These are phyloP conservation scores for Coniochaeta sp. DNA, from an alignment of 2,329 filamentous ascomycete genomes.

Conservation along the genomic window DNA sequence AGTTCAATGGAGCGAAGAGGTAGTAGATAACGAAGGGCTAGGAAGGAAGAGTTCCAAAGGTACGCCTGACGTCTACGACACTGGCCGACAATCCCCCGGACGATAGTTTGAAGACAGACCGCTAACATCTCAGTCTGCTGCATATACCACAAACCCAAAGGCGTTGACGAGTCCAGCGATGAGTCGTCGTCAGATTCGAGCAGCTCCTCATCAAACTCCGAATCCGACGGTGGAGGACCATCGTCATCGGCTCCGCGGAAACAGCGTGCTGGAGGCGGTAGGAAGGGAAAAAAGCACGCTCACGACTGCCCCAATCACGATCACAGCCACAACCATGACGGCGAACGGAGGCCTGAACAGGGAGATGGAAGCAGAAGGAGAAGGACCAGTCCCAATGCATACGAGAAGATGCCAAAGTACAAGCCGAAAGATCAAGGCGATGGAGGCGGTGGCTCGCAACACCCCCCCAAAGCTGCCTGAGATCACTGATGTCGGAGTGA, in stretches of 20 bases:
- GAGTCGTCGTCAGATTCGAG: constrained; percentile 48
- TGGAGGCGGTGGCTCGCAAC: constrained; percentile 4
- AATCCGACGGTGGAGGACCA: constrained; percentile 36
- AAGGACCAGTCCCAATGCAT: constrained; percentile 70
- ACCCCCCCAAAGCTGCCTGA: neutral
- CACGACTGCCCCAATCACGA: constrained; percentile 25
- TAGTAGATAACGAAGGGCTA: constrained; percentile 91
- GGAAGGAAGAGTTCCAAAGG: constrained; percentile 93
- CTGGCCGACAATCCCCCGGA: neutral
- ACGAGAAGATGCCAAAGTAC: constrained; percentile 65
- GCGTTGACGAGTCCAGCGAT: constrained; percentile 74
- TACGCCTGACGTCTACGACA: constrained; percentile 26
- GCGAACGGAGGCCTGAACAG: constrained; percentile 19
- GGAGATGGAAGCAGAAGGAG: constrained; percentile 35
- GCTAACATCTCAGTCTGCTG: constrained; percentile 69
- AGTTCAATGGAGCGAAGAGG: constrained; percentile 88
- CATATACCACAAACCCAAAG: constrained; percentile 86
- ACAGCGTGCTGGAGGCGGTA: constrained; percentile 10
- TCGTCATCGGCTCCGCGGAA: neutral
- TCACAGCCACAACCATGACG: constrained; percentile 27
- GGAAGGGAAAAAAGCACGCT: constrained; percentile 20
- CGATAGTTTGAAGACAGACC: neutral
- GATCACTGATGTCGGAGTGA: neutral
- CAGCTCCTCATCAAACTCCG: constrained; percentile 33
- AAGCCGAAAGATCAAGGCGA: constrained; percentile 33